Evolutionary conservation across 805 yeast species (phyloP).

Genomic region (Brettanomyces nanus): DNA sequence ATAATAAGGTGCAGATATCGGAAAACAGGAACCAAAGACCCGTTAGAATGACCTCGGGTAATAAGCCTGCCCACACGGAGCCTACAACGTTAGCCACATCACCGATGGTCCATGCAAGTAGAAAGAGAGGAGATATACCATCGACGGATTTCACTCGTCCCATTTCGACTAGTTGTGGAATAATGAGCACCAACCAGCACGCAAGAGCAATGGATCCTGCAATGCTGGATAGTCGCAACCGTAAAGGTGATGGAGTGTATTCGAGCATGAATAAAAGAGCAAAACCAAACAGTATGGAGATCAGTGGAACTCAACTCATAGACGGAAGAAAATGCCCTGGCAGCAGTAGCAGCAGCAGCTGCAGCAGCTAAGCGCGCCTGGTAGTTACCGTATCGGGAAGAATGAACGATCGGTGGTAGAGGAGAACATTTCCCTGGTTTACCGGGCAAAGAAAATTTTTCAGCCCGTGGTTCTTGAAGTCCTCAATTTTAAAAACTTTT

Average conservation of each 20-base stretch:
- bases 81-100: conserved; percentile 64
- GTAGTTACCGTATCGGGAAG: too few species aligned
- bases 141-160: conserved; percentile 71
- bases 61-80: conserved; percentile 57
- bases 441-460: too few species aligned
- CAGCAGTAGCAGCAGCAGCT: too few species aligned
- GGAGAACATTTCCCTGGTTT: too few species aligned
- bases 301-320: too few species aligned
- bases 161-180: conserved; percentile 76
- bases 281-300: too few species aligned
- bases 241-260: conserved; percentile 21
- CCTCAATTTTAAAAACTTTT: too few species aligned
- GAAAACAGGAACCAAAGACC: conserved; percentile 75
- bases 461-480: too few species aligned
- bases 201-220: conserved; percentile 69
- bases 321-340: too few species aligned
- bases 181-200: conserved; percentile 68
- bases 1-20: conserved; percentile 54
- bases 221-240: conserved; percentile 47
- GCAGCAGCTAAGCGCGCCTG: too few species aligned
- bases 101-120: conserved; percentile 64
- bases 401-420: too few species aligned
- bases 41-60: conserved; percentile 61
- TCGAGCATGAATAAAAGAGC: neutral
- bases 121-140: conserved; percentile 64